Evolutionary conservation across 2,329 filamentous ascomycete species (phyloP), one percentile per base, ranked within the genome.

Genomic region (Arthrobotrys musiformis): DNA sequence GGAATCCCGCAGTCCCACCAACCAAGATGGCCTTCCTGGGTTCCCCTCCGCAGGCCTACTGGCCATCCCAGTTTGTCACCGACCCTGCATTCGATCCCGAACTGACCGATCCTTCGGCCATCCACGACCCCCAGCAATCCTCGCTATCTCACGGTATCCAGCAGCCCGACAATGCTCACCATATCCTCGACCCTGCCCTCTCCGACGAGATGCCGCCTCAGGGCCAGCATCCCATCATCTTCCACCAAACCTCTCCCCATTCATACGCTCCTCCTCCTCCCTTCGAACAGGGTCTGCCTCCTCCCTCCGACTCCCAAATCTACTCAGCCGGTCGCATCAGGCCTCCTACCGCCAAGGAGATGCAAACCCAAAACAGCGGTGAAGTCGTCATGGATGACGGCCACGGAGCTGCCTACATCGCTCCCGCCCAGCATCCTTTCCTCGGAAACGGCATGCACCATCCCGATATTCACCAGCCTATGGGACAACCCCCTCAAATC

Each of bases 371-470:
- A 30, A 54, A 76, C 35, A 76, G 54, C 19, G 72, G 72, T n/a
- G 72, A 76, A 26, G 72, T 76, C 46, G 66, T 76, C 22, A 76
- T 76, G 72, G 72, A 76, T n/a, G 72, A 76, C 64, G 72, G 72
- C 28, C 72, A 76, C 50, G 72, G 72, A 11, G 72, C 64, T 48
- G 72, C 72, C 48, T 76, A 76, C 60, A 76, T 76, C 48, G 72
- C 72, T 28, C 72, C 72, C 17, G 64, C 72, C n/a, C 72, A 76
- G 37, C 64, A 76, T 33, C 72, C 72, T 24, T 76, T 76, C 72
- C 58, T 76, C 58, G 72, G 72, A 61, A 76, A 76, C 60, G 64
- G 64, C 64, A 70, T 76, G 64, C 72, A 76, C 58, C 70, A 75
- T 62, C 66, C 72, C 19, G 72, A 76, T 44, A 70, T 76, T 64